phyloP scores from a whole-genome alignment of 768 basidiomycete species.

The Amanita polypyramis region DNA sequence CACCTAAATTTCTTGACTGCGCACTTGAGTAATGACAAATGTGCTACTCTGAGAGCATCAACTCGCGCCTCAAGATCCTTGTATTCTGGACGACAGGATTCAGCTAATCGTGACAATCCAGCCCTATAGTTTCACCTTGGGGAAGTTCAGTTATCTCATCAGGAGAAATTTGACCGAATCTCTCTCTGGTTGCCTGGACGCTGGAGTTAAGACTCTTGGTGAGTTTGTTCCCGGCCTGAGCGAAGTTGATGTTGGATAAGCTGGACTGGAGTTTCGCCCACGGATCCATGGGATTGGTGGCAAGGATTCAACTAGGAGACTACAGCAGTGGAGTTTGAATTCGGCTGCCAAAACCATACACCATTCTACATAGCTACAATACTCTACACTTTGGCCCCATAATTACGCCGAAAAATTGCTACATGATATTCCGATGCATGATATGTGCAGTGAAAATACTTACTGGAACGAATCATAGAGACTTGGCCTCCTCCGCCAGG shows the following conservation, averaged over 20 bases:
- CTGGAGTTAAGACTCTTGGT: constrained; percentile 73
- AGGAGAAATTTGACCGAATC: constrained; percentile 77
- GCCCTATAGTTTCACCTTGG: constrained; percentile 34
- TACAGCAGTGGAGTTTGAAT: too few relatives aligned
- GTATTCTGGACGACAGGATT: constrained; percentile 56
- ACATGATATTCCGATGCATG: not conserved
- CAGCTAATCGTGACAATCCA: not conserved
- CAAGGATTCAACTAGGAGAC: too few relatives aligned
- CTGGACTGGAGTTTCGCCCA: constrained; percentile 66
- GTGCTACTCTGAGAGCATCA: constrained; percentile 78
- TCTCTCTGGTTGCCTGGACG: constrained; percentile 80
- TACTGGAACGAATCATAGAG: not conserved
- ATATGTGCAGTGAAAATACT: too few relatives aligned
- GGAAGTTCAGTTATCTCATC: constrained; percentile 95
- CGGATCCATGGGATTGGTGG: constrained; percentile 34
- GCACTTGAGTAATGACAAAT: constrained; percentile 69
- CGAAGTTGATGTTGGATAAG: constrained; percentile 54
- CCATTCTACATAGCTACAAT: not conserved
- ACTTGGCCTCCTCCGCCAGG: constrained; percentile 1
- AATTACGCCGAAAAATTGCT: not conserved
- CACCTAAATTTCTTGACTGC: constrained; percentile 14
- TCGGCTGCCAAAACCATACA: too few relatives aligned
- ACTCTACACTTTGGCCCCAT: not conserved
- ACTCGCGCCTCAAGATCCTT: constrained; percentile 92
- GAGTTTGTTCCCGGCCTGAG: constrained; percentile 65